A percentile compares a stretch with the other conserved stretches of the same genome.
phyloP scores from a whole-genome alignment of 371 early-diverging fungal species.

The Mortierella sp. region DNA sequence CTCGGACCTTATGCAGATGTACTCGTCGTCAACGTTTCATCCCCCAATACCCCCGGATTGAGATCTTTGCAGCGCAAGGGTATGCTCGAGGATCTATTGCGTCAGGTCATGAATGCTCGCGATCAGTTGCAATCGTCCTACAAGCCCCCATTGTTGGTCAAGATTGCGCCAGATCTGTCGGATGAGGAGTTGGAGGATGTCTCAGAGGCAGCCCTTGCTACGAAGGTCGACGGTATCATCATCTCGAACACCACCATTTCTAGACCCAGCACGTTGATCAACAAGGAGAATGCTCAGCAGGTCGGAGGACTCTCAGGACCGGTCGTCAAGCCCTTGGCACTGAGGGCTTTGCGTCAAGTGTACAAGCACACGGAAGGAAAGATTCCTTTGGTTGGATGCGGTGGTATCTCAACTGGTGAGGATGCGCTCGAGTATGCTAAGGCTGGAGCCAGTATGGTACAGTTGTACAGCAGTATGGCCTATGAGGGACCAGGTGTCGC shows the following conservation, averaged over 20 bases:
- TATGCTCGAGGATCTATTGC: conserved; percentile 71
- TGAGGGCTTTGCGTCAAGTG: conserved; percentile 70
- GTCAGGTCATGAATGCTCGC: conserved; percentile 60
- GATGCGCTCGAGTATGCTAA: conserved; percentile 79
- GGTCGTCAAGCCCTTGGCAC: conserved; percentile 73
- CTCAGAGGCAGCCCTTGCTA: conserved; percentile 70
- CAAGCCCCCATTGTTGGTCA: conserved; percentile 79
- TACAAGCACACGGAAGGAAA: conserved; percentile 75
- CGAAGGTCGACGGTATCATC: conserved; percentile 84
- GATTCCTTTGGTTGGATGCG: conserved; percentile 86
- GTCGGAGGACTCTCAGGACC: conserved; percentile 86
- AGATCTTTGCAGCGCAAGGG: conserved; percentile 73
- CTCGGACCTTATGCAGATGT: conserved; percentile 85
- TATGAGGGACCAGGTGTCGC: conserved; percentile 80
- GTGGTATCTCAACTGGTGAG: conserved; percentile 78
- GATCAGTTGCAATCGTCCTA: conserved; percentile 31
- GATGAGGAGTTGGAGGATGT: conserved; percentile 77
- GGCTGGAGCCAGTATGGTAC: conserved; percentile 83
- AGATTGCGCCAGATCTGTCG: conserved; percentile 86
- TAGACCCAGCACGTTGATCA: conserved; percentile 68
- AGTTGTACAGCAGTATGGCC: conserved; percentile 80
- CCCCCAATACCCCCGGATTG: conserved; percentile 87
- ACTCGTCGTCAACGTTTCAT: conserved; percentile 84
- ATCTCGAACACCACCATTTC: conserved; percentile 85
- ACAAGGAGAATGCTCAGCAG: conserved; percentile 57